Evolutionary conservation across 2,329 filamentous ascomycete genomes (phyloP).

Genomic region (Aspergillus sclerotialis): DNA sequence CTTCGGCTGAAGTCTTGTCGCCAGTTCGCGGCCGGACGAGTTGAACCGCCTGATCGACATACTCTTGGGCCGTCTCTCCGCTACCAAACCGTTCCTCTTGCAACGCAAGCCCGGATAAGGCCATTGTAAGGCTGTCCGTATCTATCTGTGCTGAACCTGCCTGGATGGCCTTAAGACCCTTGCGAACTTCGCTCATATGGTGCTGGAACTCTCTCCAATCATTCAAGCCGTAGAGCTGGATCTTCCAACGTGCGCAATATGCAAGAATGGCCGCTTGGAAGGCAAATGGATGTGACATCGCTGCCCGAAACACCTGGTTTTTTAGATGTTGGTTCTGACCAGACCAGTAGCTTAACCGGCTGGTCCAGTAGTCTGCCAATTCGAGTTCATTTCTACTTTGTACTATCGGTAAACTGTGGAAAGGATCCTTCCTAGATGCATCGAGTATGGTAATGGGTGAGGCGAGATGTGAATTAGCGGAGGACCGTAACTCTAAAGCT

Average conservation of each 20-base stretch:
- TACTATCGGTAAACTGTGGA: constrained; percentile 21
- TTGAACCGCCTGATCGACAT: constrained; percentile 25
- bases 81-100: constrained; percentile 34
- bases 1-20: constrained; percentile 15
- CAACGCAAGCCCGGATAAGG: constrained; percentile 29
- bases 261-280: constrained; percentile 31
- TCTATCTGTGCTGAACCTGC: constrained; percentile 14
- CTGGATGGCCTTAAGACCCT: constrained; percentile 21
- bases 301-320: constrained; percentile 25
- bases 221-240: constrained; percentile 16
- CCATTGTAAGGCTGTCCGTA: constrained; percentile 25
- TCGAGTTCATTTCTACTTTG: constrained; percentile 22
- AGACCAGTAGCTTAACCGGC: constrained; percentile 34
- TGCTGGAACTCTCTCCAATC: constrained; percentile 19
- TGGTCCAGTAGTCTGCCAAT: constrained; percentile 29
- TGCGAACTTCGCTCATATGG: constrained; percentile 20
- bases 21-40: constrained; percentile 23
- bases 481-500: constrained; percentile 1
- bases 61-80: constrained; percentile 17
- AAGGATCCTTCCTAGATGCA: constrained; percentile 25
- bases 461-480: constrained; percentile 6
- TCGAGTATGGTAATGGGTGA: constrained; percentile 21
- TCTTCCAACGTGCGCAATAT: constrained; percentile 33
- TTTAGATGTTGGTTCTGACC: constrained; percentile 34
- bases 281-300: constrained; percentile 26